A percentile compares a stretch with the other conserved stretches of the same genome.
These are phyloP conservation scores for Melampsora americana DNA, from an alignment of 1,284 basidiomycete species.

Conservation along the genomic window DNA sequence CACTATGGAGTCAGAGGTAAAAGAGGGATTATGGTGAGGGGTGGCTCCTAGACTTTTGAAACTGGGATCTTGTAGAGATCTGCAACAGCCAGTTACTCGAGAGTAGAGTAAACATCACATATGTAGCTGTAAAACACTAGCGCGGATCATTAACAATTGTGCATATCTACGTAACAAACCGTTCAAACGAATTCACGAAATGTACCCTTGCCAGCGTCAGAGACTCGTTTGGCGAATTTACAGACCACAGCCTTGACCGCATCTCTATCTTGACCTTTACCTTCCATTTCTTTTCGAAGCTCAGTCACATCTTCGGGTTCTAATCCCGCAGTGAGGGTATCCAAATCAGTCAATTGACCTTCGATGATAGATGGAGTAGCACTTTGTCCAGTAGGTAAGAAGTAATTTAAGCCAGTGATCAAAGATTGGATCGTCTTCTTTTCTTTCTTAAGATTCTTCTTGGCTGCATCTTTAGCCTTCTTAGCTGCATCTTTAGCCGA, in stretches of 20 bases:
- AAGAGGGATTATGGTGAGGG: no score
- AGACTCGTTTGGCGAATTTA: conserved; percentile 51
- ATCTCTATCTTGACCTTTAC: conserved; percentile 49
- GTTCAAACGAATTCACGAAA: conserved; percentile 58
- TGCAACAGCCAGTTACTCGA: no score
- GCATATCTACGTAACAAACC: no score
- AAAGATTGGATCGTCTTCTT: conserved; percentile 59
- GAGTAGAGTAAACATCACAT: no score
- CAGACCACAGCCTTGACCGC: conserved; percentile 56
- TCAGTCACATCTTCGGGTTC: conserved; percentile 60
- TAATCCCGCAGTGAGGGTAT: conserved; percentile 58
- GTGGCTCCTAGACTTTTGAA: no score
- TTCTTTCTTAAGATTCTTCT: conserved; percentile 55
- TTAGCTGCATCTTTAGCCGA: conserved; percentile 79
- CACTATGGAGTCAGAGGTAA: no score
- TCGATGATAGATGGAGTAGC: conserved; percentile 59
- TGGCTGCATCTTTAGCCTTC: conserved; percentile 74
- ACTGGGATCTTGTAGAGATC: no score
- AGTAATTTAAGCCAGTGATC: conserved; percentile 62
- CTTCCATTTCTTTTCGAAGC: conserved; percentile 59
- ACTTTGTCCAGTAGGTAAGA: conserved; percentile 57
- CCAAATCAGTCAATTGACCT: conserved; percentile 61
- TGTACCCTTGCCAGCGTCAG: conserved; percentile 57
- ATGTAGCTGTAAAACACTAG: no score
- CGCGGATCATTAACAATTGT: no score